These are phyloP conservation scores for Carallia pectinifolia DNA, from an alignment of 345 rosid species.

Conservation along the genomic window DNA sequence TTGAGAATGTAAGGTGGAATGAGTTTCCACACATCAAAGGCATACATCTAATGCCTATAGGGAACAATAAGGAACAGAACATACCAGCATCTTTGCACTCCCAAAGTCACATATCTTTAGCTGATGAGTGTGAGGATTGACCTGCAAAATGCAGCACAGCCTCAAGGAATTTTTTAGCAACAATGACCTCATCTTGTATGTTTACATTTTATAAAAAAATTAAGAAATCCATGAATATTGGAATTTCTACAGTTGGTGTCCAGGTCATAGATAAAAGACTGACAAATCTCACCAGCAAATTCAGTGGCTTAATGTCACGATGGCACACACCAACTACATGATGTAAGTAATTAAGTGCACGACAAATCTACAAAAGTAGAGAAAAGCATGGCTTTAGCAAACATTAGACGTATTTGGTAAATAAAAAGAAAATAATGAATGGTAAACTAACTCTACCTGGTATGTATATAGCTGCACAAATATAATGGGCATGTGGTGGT, in stretches of 20 bases:
- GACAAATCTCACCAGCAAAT: constrained; percentile 66
- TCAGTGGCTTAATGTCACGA: constrained; percentile 99
- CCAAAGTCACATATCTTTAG: constrained; percentile 96
- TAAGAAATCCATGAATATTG: not conserved
- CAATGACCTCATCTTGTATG: not conserved
- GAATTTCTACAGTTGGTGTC: not conserved
- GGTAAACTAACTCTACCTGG: constrained; percentile 47
- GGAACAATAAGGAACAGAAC: constrained; percentile 13
- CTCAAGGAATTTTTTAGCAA: constrained; percentile 12
- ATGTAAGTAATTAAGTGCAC: constrained; percentile 91
- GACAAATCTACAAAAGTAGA: constrained; percentile 62
- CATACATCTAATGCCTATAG: constrained; percentile 2
- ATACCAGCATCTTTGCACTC: constrained; percentile 98
- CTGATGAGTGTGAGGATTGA: constrained; percentile 82
- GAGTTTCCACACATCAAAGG: constrained; percentile 7
- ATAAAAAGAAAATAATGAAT: not conserved
- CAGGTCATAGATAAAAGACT: not conserved
- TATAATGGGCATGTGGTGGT: constrained; percentile 57
- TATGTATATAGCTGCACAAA: constrained; percentile 73
- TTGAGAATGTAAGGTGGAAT: constrained; percentile 9
- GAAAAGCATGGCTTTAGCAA: constrained; percentile 13
- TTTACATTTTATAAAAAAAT: no score
- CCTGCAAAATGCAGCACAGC: constrained; percentile 49
- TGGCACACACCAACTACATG: constrained; percentile 89
- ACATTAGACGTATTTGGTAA: not conserved